Evolutionary conservation across 495 filamentous ascomycete genomes (phyloP), one percentile per base, ranked within the genome.

Genomic region (Aspergillus asperescens): DNA sequence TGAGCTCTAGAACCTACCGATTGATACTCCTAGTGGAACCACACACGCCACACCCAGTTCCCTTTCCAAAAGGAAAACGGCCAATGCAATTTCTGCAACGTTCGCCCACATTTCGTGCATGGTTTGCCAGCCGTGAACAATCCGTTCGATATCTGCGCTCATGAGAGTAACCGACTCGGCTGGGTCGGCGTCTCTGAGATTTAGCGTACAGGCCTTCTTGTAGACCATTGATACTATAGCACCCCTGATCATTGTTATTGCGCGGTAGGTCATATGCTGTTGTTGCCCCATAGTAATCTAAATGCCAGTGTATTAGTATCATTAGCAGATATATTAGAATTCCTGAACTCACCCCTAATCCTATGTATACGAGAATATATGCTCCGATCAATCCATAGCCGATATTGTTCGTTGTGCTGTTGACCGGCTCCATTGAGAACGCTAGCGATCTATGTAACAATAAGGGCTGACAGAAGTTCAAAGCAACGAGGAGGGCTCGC

Each of bases 321-420:
- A 13, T n/a, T 3, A 15, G 16, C 2, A 39, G 18, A 35, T 24
- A 3, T 16, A 12, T n/a, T 22, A 4, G 2, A 24, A 23, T 9
- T 24, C 18, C 9, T 16, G 18, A 50, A 81, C 35, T 77, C 72
- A 85, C 72, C 7, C 79, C 83, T 22, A 87, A 76, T 0, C 83
- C 82, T 22, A 70, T 55, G 52, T 86, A 88, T 0, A 87, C 79
- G 5, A 84, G 50, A 20, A 77, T 60, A 56, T 79, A 82, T 1
- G 83, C 84, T 13, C 81, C 84, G 51, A 87, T 83, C 43, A 86
- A 63, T 3, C 83, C 83, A 59, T 85, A 83, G 4, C 83, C 80
- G 20, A 74, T 55, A 52, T 84, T 80, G 12, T 61, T 72, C 3
- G 69, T 69, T 47, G 47, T 59, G 8, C 55, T 35, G 25, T 64